Base-by-base conservation (phyloP, 352 stramenopile species). In the Phytophthora quininea region DNA sequence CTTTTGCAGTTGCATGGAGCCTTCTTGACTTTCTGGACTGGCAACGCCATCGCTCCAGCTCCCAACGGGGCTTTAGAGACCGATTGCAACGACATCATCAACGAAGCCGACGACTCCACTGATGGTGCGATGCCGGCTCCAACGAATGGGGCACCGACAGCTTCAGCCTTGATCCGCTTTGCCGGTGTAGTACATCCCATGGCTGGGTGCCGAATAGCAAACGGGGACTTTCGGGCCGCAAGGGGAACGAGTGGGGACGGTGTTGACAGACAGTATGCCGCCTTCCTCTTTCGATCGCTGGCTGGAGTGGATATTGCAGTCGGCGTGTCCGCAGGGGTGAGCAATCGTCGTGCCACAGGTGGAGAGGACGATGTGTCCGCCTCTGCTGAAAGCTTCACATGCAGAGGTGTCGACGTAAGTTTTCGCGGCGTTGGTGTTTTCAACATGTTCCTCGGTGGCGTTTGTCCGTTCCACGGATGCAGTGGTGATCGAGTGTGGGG, bases 1-100 rank as follows among this genome's bases (percentile, higher is more conserved):
- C 74, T 98, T 98, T 99, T 99, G 81, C 97, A 99, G 52, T 98
- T 99, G 81, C 97, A 99, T 5, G 86, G 85, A 0, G 86, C 82
- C 46, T 90, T 92, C 52, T 88, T 94, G 40, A 64, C 42, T 6
- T 62, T 27, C 27, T 63, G 42, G 9, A 55, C 29, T 24, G 71
- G 37, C 12, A 73, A 35, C 15, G 52, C 45, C 8, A 50, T 37
- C 30, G 62, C 38, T 29, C 31, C 35, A 52, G 46, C 45, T 0
- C 31, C 56, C n/a, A 71, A 42, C 50, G 45, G 29, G n/a, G 49
- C 51, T 30, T 72, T 76, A 12, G 54, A 66, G 5, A 59, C 59
- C 51, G 73, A 73, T 37, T 73, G 67, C 51, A 66, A 40, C n/a
- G 66, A 63, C 60, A 68, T 62, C 15, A 55, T 68, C 52, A 74